phyloP scores from a whole-genome alignment of 2,329 filamentous ascomycete species.

The Monilinia polystroma region DNA sequence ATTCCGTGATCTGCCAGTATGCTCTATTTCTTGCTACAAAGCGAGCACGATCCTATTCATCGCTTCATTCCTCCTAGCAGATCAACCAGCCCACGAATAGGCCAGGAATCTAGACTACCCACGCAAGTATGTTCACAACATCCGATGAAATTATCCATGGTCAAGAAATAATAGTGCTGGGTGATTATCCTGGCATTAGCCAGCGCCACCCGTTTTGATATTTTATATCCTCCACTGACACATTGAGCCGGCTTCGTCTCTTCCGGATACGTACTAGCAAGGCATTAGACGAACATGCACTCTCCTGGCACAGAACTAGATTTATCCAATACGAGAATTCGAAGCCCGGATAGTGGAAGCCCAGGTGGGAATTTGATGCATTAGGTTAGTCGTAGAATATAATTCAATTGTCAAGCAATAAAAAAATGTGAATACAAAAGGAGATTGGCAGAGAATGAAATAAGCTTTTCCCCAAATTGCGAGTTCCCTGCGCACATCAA shows the following conservation, averaged over 20 bases:
- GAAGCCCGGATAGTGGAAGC: no score
- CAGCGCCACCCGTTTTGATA: background rate
- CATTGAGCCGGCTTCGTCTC: background rate
- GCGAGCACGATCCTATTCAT: background rate
- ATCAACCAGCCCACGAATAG: background rate
- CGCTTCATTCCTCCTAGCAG: background rate
- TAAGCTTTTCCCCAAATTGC: conserved; percentile 11
- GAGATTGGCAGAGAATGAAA: conserved; percentile 9
- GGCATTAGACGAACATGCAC: background rate
- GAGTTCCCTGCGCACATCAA: conserved; percentile 8
- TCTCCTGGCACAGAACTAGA: background rate
- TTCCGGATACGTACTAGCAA: background rate
- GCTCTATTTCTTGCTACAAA: background rate
- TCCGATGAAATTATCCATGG: background rate
- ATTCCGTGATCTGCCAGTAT: background rate
- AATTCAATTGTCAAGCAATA: background rate
- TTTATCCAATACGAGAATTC: background rate
- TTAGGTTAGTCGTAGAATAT: background rate
- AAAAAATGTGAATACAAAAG: background rate
- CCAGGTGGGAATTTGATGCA: background rate
- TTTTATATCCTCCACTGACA: background rate
- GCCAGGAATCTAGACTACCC: conserved; percentile 1
- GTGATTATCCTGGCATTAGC: background rate
- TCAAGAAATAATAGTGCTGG: background rate
- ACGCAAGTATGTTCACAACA: background rate